Conservation (phyloP, 768 basidiomycete genomes). For the Boletus barrowsii region DNA sequence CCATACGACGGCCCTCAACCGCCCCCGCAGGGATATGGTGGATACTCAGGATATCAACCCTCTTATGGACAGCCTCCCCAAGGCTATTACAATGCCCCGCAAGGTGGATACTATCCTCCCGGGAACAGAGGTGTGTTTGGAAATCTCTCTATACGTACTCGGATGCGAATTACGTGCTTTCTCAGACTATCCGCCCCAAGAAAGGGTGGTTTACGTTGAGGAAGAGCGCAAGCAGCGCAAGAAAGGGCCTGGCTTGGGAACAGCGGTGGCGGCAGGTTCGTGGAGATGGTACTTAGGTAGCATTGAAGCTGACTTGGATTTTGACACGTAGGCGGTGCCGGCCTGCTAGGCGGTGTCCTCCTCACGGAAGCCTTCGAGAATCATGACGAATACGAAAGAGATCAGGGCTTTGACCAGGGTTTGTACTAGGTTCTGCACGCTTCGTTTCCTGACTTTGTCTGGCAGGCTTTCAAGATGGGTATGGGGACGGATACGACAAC, state of each 20-base stretch:
- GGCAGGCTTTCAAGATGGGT: conserved; percentile 33
- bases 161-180: conserved; percentile 3
- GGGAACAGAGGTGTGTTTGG: conserved; percentile 22
- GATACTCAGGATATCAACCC: conserved; percentile 16
- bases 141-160: not conserved
- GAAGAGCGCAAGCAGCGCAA: conserved; percentile 40
- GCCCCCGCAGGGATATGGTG: conserved; percentile 16
- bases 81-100: conserved; percentile 13
- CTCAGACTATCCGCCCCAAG: conserved; percentile 33
- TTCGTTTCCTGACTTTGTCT: conserved; percentile 8
- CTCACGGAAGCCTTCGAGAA: conserved; percentile 50
- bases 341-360: conserved; percentile 62
- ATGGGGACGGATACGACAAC: not conserved
- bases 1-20: conserved; percentile 27
- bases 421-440: conserved; percentile 1
- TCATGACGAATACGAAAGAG: conserved; percentile 33
- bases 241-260: conserved; percentile 50
- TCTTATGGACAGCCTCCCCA: conserved; percentile 9
- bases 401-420: conserved; percentile 38
- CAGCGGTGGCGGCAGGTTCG: conserved; percentile 45
- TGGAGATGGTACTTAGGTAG: not conserved
- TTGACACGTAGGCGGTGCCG: conserved; percentile 48
- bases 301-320: conserved; percentile 1
- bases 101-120: conserved; percentile 15
- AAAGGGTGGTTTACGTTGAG: conserved; percentile 36